Conservation (phyloP, 257 asterid species). For the Fraxinus cuspidata region DNA sequence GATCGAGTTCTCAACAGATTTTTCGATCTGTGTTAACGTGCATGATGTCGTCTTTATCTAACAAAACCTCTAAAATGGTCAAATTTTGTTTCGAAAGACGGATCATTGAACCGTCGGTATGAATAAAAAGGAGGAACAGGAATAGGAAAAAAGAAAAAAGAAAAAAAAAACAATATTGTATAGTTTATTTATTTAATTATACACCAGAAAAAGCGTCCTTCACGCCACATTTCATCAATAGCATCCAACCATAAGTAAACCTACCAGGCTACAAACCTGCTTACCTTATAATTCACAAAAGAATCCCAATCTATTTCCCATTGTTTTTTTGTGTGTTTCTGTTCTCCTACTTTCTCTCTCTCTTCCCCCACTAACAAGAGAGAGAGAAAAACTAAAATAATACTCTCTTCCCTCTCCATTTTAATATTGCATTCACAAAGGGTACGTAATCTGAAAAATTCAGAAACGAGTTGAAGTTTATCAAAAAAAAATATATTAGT, state of each 20-base stretch:
- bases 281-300: neutral
- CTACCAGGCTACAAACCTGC: neutral
- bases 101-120: too few relatives aligned
- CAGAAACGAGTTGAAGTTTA: neutral
- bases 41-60: too few relatives aligned
- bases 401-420: neutral
- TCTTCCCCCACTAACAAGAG: neutral
- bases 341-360: neutral
- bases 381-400: conserved; percentile 1
- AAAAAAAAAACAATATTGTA: too few relatives aligned
- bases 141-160: too few relatives aligned
- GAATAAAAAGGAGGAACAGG: too few relatives aligned
- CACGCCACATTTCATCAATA: neutral
- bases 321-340: neutral
- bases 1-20: too few relatives aligned
- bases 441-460: neutral
- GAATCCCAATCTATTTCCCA: neutral
- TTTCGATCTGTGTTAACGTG: too few relatives aligned
- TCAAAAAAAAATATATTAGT: too few relatives aligned
- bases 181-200: too few relatives aligned
- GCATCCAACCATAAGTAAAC: neutral
- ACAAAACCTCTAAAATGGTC: too few relatives aligned
- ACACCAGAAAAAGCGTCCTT: neutral
- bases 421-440: neutral
- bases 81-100: too few relatives aligned